Percentiles rank a stretch among this genome's conserved stretches.
Evolutionary conservation across 208 protist genomes (phyloP).

Genomic region (Borovskyia barvae): DNA sequence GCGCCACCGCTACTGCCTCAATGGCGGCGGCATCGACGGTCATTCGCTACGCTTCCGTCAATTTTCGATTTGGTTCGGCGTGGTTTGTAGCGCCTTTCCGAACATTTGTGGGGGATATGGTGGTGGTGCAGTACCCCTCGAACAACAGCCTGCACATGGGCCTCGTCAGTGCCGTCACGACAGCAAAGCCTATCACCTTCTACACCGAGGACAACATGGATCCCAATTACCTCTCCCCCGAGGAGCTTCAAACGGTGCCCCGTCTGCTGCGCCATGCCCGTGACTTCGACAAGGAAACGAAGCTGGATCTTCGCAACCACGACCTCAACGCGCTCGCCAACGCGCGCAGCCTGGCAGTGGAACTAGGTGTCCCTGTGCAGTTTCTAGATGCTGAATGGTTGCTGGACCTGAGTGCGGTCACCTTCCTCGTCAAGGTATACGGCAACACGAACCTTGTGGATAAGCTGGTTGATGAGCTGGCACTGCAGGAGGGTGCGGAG

Average conservation of each 20-base stretch:
- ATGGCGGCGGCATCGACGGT: slow-evolving; percentile 10
- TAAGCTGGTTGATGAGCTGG: slow-evolving; percentile 72
- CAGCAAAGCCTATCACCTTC: slow-evolving; percentile 69
- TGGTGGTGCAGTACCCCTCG: slow-evolving; percentile 78
- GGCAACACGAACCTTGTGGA: slow-evolving; percentile 45
- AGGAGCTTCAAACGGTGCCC: slow-evolving; percentile 48
- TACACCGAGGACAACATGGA: slow-evolving; percentile 57
- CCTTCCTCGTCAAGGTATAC: slow-evolving; percentile 80
- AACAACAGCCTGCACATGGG: slow-evolving; percentile 72
- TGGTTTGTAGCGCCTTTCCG: slow-evolving; percentile 86
- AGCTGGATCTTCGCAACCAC: slow-evolving; percentile 61
- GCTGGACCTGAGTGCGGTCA: slow-evolving; percentile 76
- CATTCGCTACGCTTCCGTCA: slow-evolving; percentile 78
- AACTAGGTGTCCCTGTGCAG: slow-evolving; percentile 44
- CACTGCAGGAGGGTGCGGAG: slow-evolving; percentile 65
- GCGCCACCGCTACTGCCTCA: not conserved
- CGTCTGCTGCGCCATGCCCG: slow-evolving; percentile 80
- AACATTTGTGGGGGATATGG: slow-evolving; percentile 70
- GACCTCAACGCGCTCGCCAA: slow-evolving; percentile 62
- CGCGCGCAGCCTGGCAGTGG: slow-evolving; percentile 49
- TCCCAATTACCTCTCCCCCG: slow-evolving; percentile 58
- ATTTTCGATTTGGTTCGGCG: slow-evolving; percentile 87
- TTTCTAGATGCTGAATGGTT: slow-evolving; percentile 87
- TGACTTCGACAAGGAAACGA: slow-evolving; percentile 74
- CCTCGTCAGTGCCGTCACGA: slow-evolving; percentile 71